These are phyloP conservation scores for Coemansia sp. DNA, from an alignment of 192 early-diverging fungal genomes.

Conservation along the genomic window DNA sequence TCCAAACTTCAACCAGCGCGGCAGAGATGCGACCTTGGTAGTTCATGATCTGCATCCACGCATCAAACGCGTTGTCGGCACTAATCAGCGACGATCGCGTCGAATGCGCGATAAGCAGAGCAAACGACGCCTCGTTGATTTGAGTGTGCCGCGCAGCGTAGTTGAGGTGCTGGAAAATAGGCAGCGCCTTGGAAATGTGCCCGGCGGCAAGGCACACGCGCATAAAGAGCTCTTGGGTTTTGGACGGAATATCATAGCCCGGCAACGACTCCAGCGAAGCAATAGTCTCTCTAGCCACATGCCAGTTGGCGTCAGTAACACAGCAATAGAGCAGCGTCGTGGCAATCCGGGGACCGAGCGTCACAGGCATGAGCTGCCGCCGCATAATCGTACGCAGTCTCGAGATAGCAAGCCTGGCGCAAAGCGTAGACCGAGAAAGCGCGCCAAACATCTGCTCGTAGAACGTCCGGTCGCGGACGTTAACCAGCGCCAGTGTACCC, in stretches of 20 bases:
- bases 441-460: constrained; percentile 15
- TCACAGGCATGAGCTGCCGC: neutral
- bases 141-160: constrained; percentile 3
- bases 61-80: constrained; percentile 41
- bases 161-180: constrained; percentile 19
- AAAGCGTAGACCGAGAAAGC: constrained; percentile 13
- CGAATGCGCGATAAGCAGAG: constrained; percentile 17
- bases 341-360: constrained; percentile 16
- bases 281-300: constrained; percentile 14
- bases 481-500: constrained; percentile 23
- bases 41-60: constrained; percentile 25
- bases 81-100: constrained; percentile 16
- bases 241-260: neutral
- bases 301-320: constrained; percentile 16
- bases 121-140: constrained; percentile 24
- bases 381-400: constrained; percentile 12
- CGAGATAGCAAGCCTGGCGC: constrained; percentile 13
- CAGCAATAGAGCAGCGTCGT: constrained; percentile 32
- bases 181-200: constrained; percentile 10
- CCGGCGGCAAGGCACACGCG: constrained; percentile 25
- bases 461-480: constrained; percentile 9
- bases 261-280: neutral
- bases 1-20: constrained; percentile 17
- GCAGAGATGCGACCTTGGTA: constrained; percentile 12
- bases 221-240: constrained; percentile 42